Base-by-base conservation (phyloP, 805 yeast genomes). In the Vanderwaltozyma yarrowii region DNA sequence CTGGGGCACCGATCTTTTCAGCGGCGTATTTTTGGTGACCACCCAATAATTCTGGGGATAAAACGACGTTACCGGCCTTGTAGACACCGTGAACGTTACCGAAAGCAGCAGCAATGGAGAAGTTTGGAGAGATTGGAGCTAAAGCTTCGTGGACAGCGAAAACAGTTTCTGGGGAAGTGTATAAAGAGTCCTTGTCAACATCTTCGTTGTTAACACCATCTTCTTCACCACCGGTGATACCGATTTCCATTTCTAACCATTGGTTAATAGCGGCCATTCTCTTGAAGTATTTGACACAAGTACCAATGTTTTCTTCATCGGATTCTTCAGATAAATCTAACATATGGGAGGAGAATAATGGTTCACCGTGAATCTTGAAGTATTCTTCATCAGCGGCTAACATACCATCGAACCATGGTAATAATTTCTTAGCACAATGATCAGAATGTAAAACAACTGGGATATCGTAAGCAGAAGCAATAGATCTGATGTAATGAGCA, bases 141-240 rank as follows among this genome's bases (percentile, higher is more conserved):
- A 92, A 76, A 43, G 96, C 96, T 67, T 84, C 71, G 79, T 86
- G 74, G 58, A 92, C 97, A 51, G 76, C 78, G 71, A 64, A 92
- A 40, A 92, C 95, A 54, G 95, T 89, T 71, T 84, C 95, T 58
- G 98, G 86, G 56, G 79, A 77, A 55, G 98, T 92, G 83, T 89
- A 92, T 58, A 92, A 73, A 49, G 82, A 65, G 47, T 83, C 87
- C 71, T 82, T 81, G 62, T 77, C 76, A 51, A 85, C 96, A 66
- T 78, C 74, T 70, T 89, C 94, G 78, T 92, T 92, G 81, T 92
- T 92, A 61, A 92, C 98, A 80, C 98, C 98, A 65, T 92, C 98
- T 73, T 92, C 98, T 76, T 92, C 98, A 80, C 98, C 98, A 73
- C 98, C 98, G 66, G 98, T 92, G 79, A 92, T 92, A 79, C 98